These are phyloP conservation scores for Ceratobasidium sp. DNA, from an alignment of 1,284 basidiomycete genomes.

Conservation along the genomic window DNA sequence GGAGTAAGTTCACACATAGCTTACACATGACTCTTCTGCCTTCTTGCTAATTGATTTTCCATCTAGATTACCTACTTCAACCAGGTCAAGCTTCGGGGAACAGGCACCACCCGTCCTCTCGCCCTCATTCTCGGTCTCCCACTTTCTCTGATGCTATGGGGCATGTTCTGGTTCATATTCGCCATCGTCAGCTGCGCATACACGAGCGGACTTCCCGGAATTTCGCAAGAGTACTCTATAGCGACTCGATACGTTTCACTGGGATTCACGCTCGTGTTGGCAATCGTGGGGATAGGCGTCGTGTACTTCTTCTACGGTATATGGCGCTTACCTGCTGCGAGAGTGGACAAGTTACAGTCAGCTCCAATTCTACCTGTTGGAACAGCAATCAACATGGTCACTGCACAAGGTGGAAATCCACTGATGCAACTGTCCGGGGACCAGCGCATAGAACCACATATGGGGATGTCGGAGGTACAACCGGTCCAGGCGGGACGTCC, in stretches of 20 bases:
- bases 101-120: not conserved
- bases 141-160: conserved; percentile 5
- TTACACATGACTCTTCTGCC: not conserved
- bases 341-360: not conserved
- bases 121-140: conserved; percentile 8
- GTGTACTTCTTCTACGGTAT: not conserved
- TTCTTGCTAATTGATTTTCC: not conserved
- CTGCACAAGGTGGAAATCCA: conserved; percentile 1
- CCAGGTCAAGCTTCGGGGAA: not conserved
- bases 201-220: not conserved
- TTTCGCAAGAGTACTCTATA: not conserved
- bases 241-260: not conserved
- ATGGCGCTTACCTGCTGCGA: not conserved
- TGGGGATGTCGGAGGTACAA: too few relatives aligned
- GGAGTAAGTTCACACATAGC: not conserved
- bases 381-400: conserved; percentile 13
- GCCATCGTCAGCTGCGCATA: not conserved
- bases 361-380: too few relatives aligned
- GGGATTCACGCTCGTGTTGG: not conserved
- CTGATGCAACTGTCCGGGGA: not conserved
- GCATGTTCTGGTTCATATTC: conserved; percentile 19
- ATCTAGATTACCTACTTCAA: not conserved
- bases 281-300: not conserved
- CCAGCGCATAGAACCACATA: too few relatives aligned
- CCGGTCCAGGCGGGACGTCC: too few relatives aligned